Percentiles rank a stretch among this genome's conserved stretches.
phyloP scores from a whole-genome alignment of 2,329 filamentous ascomycete species.

The Pseudogymnoascus sp. region DNA sequence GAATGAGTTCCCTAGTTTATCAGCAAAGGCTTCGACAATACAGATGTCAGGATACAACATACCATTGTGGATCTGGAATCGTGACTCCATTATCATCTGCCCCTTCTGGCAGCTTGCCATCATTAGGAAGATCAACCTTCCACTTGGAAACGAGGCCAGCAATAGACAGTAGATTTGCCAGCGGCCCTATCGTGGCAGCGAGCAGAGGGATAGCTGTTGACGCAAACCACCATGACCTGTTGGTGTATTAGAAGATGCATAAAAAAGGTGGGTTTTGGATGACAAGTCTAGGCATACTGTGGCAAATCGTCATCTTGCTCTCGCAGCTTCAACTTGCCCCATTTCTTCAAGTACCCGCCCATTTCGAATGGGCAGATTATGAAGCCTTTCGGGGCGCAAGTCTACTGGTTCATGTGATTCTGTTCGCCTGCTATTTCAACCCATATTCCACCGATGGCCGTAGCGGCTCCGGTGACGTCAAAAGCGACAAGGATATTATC shows the following conservation, averaged over 20 bases:
- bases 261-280: not conserved
- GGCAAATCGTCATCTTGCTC: slow-evolving; percentile 28
- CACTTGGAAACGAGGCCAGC: slow-evolving; percentile 58
- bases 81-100: slow-evolving; percentile 42
- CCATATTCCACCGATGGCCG: not conserved
- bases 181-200: slow-evolving; percentile 58
- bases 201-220: slow-evolving; percentile 45
- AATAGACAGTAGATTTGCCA: slow-evolving; percentile 63
- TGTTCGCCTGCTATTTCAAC: not conserved
- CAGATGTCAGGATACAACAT: slow-evolving; percentile 16
- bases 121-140: slow-evolving; percentile 41
- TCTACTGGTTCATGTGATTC: slow-evolving; percentile 7
- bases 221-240: slow-evolving; percentile 33
- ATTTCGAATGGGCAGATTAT: not conserved
- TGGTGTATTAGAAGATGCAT: not conserved
- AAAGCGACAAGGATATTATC: not conserved
- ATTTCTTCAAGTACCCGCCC: slow-evolving; percentile 2
- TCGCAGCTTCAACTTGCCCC: slow-evolving; percentile 25
- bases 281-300: slow-evolving; percentile 19
- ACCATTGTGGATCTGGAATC: slow-evolving; percentile 54
- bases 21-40: not conserved
- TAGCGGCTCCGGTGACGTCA: not conserved
- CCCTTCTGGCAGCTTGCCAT: slow-evolving; percentile 35
- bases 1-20: slow-evolving; percentile 41
- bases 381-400: not conserved